Conservation (phyloP, 257 asterid genomes). For the Fraxinus cuspidata region DNA sequence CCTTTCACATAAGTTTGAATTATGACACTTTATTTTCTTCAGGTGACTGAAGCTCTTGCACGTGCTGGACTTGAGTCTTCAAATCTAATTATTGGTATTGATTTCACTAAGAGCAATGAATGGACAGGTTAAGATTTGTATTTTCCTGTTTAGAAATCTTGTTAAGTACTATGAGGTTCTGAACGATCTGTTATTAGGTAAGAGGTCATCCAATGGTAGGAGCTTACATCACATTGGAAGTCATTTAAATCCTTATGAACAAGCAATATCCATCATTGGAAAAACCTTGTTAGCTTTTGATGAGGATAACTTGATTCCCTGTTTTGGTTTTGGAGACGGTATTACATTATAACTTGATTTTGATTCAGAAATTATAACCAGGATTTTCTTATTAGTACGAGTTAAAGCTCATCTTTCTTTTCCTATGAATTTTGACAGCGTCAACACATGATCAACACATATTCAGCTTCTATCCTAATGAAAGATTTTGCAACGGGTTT, state of each 20-base stretch:
- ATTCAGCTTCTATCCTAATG: slow-evolving; percentile 76
- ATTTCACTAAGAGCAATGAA: slow-evolving; percentile 68
- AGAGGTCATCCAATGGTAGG: slow-evolving; percentile 37
- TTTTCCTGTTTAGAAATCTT: neutral
- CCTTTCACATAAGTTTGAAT: neutral
- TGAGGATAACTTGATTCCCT: slow-evolving; percentile 59
- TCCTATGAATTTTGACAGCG: slow-evolving; percentile 44
- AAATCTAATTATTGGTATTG: slow-evolving; percentile 60
- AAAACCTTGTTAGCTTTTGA: slow-evolving; percentile 56
- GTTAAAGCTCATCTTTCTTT: neutral
- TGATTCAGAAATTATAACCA: neutral
- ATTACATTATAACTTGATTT: slow-evolving; percentile 14
- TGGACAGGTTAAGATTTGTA: slow-evolving; percentile 48
- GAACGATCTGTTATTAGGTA: slow-evolving; percentile 35
- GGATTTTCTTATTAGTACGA: neutral
- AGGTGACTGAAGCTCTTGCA: slow-evolving; percentile 59
- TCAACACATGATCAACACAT: slow-evolving; percentile 89
- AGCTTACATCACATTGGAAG: slow-evolving; percentile 53
- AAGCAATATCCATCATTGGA: slow-evolving; percentile 57
- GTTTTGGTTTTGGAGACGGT: slow-evolving; percentile 63
- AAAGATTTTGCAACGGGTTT: slow-evolving; percentile 71
- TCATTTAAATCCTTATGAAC: slow-evolving; percentile 54
- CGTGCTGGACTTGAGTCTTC: slow-evolving; percentile 63
- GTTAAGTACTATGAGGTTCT: neutral
- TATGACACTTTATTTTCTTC: slow-evolving; percentile 15